A percentile compares a stretch with the other conserved stretches of the same genome.
These are phyloP conservation scores for Corylus heterophylla DNA, from an alignment of 306 rosid genomes.

Conservation along the genomic window DNA sequence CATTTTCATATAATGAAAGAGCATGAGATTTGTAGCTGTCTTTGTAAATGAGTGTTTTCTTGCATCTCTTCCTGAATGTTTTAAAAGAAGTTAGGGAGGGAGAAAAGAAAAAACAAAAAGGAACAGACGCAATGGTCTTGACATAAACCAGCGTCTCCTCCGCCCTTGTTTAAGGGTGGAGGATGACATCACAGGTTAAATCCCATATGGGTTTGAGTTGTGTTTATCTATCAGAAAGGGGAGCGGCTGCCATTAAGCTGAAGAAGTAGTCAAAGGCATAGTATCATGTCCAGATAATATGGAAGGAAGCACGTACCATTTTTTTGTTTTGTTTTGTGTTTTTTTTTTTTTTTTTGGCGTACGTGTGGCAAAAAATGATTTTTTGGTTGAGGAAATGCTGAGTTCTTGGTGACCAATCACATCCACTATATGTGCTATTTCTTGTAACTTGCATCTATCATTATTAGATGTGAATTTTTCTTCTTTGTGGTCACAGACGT, in stretches of 20 bases:
- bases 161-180: background rate
- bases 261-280: no score
- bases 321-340: background rate
- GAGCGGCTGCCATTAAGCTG: background rate
- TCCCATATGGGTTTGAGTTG: background rate
- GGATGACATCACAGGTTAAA: background rate
- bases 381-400: background rate
- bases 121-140: background rate
- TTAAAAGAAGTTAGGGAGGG: background rate
- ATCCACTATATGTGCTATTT: no score
- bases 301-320: background rate
- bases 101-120: background rate
- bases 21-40: background rate
- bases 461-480: background rate
- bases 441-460: background rate
- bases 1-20: background rate
- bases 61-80: background rate
- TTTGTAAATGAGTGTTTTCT: background rate
- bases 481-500: background rate
- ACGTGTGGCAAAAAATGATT: background rate
- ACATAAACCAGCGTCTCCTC: background rate
- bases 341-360: no score
- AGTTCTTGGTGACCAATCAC: background rate
- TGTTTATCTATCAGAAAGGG: background rate
- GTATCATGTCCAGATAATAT: background rate